phyloP scores from a whole-genome alignment of 768 basidiomycete species.

The Termitomyces sp. region DNA sequence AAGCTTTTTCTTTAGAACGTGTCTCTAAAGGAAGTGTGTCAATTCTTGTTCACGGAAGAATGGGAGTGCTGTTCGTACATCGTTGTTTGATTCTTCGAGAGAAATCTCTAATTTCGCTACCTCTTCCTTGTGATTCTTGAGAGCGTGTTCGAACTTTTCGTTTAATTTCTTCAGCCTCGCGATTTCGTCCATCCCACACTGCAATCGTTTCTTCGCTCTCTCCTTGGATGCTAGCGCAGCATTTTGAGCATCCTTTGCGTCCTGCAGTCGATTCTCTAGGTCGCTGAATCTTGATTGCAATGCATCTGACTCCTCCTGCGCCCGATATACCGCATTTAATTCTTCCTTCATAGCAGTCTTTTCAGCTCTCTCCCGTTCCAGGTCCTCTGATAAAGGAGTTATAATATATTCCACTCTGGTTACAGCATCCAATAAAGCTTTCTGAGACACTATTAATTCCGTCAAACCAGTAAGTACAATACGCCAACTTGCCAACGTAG shows the following conservation, averaged over 20 bases:
- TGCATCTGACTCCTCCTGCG: background rate
- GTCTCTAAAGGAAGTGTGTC: constrained; percentile 3
- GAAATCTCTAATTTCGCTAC: background rate
- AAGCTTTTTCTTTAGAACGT: constrained; percentile 12
- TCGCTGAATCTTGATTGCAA: background rate
- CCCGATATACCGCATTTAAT: background rate
- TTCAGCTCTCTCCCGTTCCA: constrained; percentile 6
- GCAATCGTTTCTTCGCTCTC: background rate
- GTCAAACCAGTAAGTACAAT: background rate
- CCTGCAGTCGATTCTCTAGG: background rate
- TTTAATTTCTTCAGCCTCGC: constrained; percentile 1
- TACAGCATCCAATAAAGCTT: constrained; percentile 2
- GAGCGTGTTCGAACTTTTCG: constrained; percentile 2
- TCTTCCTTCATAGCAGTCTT: background rate
- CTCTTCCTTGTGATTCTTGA: constrained; percentile 8
- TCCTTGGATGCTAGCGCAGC: background rate
- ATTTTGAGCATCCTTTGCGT: background rate
- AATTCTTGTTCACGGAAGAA: background rate
- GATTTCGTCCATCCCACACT: background rate
- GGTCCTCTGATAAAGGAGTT: background rate
- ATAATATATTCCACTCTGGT: background rate
- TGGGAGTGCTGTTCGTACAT: background rate
- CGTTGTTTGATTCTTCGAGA: constrained; percentile 6
- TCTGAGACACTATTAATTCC: background rate
- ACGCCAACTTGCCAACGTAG: constrained; percentile 1